Evolutionary conservation across 805 yeast species (phyloP).

Genomic region (Wickerhamiella sorbophila): DNA sequence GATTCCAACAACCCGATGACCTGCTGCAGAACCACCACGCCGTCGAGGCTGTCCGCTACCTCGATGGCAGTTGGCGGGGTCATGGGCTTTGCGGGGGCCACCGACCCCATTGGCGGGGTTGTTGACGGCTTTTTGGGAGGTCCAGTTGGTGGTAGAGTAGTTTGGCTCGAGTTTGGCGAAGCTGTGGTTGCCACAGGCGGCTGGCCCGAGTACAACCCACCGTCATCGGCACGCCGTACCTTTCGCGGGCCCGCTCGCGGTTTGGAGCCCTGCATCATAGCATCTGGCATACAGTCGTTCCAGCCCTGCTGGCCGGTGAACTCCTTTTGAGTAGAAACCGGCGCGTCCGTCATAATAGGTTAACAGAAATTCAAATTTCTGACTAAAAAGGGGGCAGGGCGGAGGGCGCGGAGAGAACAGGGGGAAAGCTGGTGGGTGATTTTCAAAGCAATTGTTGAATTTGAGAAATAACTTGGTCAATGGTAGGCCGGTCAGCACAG

Average conservation of each 20-base stretch:
- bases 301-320: conserved; percentile 19
- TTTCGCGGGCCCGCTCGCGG: conserved; percentile 10
- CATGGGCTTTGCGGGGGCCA: background rate
- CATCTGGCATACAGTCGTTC: conserved; percentile 18
- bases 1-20: conserved; percentile 1
- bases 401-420: too few relatives aligned
- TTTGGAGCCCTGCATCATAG: conserved; percentile 4
- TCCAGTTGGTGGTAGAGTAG: background rate
- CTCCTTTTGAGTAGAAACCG: conserved; percentile 17
- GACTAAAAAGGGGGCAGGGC: too few relatives aligned
- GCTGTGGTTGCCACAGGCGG: background rate
- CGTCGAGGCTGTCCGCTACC: background rate
- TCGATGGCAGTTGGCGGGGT: background rate
- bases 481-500: conserved; percentile 45
- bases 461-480: conserved; percentile 37
- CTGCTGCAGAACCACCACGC: background rate
- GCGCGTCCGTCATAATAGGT: background rate
- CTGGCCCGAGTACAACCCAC: background rate
- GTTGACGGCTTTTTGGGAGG: background rate
- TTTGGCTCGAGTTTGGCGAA: background rate
- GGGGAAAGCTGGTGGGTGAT: too few relatives aligned
- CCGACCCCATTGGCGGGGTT: background rate
- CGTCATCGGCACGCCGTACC: conserved; percentile 7
- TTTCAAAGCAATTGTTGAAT: too few relatives aligned
- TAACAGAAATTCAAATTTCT: too few relatives aligned